Evolutionary conservation across 1,284 basidiomycete species (phyloP), one percentile per base, ranked within the genome.

Genomic region (Moniliophthora roreri): DNA sequence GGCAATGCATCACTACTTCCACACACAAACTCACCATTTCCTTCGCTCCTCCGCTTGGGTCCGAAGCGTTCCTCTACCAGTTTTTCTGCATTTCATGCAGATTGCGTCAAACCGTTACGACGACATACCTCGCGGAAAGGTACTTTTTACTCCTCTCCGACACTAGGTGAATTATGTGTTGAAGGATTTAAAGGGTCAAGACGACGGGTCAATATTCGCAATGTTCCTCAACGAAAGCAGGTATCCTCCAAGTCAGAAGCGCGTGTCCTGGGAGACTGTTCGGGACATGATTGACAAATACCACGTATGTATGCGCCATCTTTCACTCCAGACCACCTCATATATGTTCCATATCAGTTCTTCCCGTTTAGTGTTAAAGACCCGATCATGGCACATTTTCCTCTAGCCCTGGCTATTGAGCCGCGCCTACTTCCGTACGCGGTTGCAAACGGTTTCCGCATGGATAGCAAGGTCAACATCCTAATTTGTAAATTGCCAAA

Each of bases 361-460:
- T 87, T 89, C 54, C 87, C 88, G 15, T 89, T 90, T 65, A 82
- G 77, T 53, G 75, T 77, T 63, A 86, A 82, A 76, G 87, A 90
- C 63, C 86, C 87, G 24, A 77, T 90, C 66, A 86, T 86, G 81
- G 77, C 78, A 8, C 85, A 87, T 61, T 83, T 89, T 53, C 87
- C 88, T 16, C 76, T 89, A 50, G 86, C 82, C 1, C 74, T 90
- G 32, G 84, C 87, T 13, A 79, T 89, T 54, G 87, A 89, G 66
- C 87, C 87, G 15, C 78, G 82, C 48, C 68, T 90, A n/a, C 74
- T 90, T 38, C 85, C 87, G 0, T 80, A 79, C 54, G 87, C 88
- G 4, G 77, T 80, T 24, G 73, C 75, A 24, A 90, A 90, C 68
- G 87, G 87, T 8, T 89, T 89, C 62, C 68, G 70, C 41, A 86